phyloP scores from a whole-genome alignment of 352 stramenopile species.

The Phytophthora ramorum region DNA sequence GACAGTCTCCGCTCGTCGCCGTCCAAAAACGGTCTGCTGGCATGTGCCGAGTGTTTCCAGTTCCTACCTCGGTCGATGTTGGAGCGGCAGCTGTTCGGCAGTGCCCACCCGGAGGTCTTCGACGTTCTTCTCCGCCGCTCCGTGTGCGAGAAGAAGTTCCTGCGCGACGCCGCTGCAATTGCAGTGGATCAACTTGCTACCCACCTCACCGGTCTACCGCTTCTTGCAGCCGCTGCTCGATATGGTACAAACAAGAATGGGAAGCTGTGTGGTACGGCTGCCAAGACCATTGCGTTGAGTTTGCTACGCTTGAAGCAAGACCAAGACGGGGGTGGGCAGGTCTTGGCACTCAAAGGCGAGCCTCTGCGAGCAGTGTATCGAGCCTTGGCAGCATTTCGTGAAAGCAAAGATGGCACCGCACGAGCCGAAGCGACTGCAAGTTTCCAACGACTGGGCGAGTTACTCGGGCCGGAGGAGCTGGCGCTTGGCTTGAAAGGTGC shows the following conservation, averaged over 20 bases:
- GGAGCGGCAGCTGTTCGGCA: slow-evolving; percentile 26
- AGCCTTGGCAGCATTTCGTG: slow-evolving; percentile 52
- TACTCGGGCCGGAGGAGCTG: slow-evolving; percentile 44
- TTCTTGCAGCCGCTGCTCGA: slow-evolving; percentile 44
- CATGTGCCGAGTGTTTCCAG: slow-evolving; percentile 67
- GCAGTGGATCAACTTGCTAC: slow-evolving; percentile 48
- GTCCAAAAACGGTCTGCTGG: slow-evolving; percentile 76
- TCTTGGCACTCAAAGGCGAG: slow-evolving; percentile 8
- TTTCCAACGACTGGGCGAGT: slow-evolving; percentile 51
- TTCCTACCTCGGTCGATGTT: slow-evolving; percentile 33
- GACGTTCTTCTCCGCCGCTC: slow-evolving; percentile 69
- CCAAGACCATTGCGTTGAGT: slow-evolving; percentile 46
- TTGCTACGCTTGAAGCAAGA: slow-evolving; percentile 37
- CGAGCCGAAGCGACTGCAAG: slow-evolving; percentile 45
- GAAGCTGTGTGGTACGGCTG: slow-evolving; percentile 61
- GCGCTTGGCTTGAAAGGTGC: slow-evolving; percentile 39
- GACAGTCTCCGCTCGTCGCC: slow-evolving; percentile 75
- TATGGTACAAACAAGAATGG: slow-evolving; percentile 70
- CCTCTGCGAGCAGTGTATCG: slow-evolving; percentile 36
- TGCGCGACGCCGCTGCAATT: slow-evolving; percentile 60
- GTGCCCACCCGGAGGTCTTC: slow-evolving; percentile 38
- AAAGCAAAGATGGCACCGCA: slow-evolving; percentile 57
- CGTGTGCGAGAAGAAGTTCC: slow-evolving; percentile 76
- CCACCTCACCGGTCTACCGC: slow-evolving; percentile 47
- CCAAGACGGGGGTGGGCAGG: slow-evolving; percentile 4